Evolutionary conservation across 306 rosid genomes (phyloP), one percentile per base, ranked within the genome.

Genomic region (Prinsepia uniflora): DNA sequence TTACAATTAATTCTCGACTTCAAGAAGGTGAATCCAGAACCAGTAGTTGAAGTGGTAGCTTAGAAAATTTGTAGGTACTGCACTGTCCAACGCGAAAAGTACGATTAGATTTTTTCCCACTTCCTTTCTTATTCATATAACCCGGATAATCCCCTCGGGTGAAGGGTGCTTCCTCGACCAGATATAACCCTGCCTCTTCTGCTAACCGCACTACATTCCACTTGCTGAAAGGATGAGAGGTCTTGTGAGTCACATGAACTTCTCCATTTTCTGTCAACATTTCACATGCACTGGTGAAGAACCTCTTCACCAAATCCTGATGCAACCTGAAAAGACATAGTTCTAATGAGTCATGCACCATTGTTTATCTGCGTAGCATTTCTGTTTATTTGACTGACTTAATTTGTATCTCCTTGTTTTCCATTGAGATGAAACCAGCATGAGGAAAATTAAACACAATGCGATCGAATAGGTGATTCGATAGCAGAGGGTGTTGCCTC

Each of bases 231-330:
- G 87, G 81, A 19, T 78, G 0, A 0, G 62, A 0, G 0, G 81
- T 75, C 77, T 86, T 86, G 86, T 83, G 86, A 0, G 86, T 78
- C 10, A 80, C 22, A 43, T 82, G 85, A 72, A 85, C 81, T 72
- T 78, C 67, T 14, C 80, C 85, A 3, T 4, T 17, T 39, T 2
- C 10, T 3, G 4, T 45, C 39, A 85, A 67, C 79, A 78, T 69
- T 6, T 43, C 3, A 10, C n/a, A 62, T 19, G 72, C 78, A 67
- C 22, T 74, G 6, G 43, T 2, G 24, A 82, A 17, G 73, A 76
- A 76, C 4, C 74, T 74, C 10, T 68, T 49, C 47, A 81, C 80
- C 65, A 84, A 7, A 7, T 19, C 2, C 68, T 72, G 49, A 49
- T 85, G 84, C 47, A 72, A 52, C 76, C 80, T 82, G 75, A 0